Base-by-base conservation (phyloP, 225 moss, liverwort and hornwort species). In the Thuidium tamariscinum region DNA sequence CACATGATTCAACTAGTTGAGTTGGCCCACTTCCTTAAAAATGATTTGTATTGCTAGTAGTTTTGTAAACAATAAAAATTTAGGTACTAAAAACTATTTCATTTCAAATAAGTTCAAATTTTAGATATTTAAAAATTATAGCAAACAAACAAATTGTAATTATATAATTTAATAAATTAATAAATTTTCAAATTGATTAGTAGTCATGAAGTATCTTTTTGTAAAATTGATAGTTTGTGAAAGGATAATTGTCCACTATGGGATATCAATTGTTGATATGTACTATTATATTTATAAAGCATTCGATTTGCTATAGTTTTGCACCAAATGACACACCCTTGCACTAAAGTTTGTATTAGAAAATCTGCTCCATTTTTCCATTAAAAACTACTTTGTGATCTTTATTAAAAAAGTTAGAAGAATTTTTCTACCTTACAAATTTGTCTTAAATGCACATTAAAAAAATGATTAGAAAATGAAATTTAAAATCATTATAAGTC, bases 161-260 rank as follows among this genome's bases (percentile, higher is more conserved):
- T 6, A 44, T 6, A 9, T 44, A 44, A 44, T 44, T 44, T 44
- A 9, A 44, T 44, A 44, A 44, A 52, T 4, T 52, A 52, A 52
- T 52, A 11, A 52, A 17, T 52, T 30, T 52, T 52, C 52, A 52
- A 52, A 52, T 15, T 13, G 1, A 42, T 70, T 26, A 42, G 1
- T 26, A n/a, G n/a, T 69, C 26, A 42, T 16, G 1, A 70, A 26
- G 8, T 39, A 25, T 41, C 5, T 26, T 25, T 5, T 8, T 13
- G 4, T 1, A 69, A 69, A 25, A 14, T 25, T 41, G 8, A 0
- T 23, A 25, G 25, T 14, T 52, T 52, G 17, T 6, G 14, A 52
- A 52, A 41, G 3, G 0, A 0, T 9, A 42, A 8, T 26, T 26
- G 0, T 2, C 26, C 5, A 25, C 7, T 41, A 14, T 0, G 0